These are phyloP conservation scores for Panicum hallii DNA, from an alignment of 202 grass and related monocot species.

Conservation along the genomic window DNA sequence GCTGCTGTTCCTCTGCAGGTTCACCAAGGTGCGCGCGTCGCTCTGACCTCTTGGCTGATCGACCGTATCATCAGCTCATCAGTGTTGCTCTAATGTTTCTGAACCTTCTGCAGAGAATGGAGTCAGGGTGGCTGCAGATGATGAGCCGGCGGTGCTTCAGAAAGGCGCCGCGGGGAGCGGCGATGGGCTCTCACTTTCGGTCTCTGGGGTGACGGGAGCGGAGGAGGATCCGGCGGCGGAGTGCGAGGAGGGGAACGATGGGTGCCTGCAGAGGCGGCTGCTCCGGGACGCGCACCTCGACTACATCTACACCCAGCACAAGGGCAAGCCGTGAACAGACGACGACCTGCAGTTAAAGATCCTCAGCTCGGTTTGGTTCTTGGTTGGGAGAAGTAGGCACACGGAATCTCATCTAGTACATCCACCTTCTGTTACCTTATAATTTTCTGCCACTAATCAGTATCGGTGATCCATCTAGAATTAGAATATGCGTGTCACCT, in stretches of 20 bases:
- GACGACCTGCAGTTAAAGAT: background rate
- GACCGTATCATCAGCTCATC: too few relatives aligned
- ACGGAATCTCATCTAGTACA: background rate
- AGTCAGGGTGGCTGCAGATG: background rate
- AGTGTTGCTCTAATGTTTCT: background rate
- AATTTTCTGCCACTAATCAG: background rate
- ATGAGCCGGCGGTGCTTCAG: background rate
- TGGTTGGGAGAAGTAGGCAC: too few relatives aligned
- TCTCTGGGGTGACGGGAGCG: background rate
- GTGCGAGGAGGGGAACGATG: background rate
- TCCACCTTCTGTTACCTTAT: conserved; percentile 2
- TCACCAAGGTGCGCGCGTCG: conserved; percentile 7
- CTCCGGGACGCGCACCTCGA: conserved; percentile 62
- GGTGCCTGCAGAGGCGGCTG: conserved; percentile 59
- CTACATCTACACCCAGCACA: conserved; percentile 80
- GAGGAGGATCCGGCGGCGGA: background rate
- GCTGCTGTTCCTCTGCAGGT: background rate
- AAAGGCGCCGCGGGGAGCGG: background rate
- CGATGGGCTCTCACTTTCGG: background rate
- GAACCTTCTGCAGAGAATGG: background rate
- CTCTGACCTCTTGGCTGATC: too few relatives aligned
- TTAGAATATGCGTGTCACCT: background rate
- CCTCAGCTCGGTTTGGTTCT: background rate
- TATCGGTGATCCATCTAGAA: background rate
- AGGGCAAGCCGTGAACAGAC: conserved; percentile 46